Base-by-base conservation (phyloP, 306 rosid genomes). In the Cicer cuneatum region DNA sequence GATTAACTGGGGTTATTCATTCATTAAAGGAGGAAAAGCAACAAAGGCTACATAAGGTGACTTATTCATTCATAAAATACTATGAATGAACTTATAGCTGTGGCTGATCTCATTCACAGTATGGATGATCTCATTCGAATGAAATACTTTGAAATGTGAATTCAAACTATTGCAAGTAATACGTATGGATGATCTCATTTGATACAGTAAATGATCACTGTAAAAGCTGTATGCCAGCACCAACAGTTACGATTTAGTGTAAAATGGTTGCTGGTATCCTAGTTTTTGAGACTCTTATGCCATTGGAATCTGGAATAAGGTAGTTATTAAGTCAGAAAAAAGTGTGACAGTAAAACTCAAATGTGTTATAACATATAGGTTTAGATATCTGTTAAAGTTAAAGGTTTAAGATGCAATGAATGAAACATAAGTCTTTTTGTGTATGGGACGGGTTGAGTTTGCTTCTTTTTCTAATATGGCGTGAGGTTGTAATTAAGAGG, bases 11-110 rank as follows among this genome's bases (percentile, higher is more conserved):
- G 63, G 80, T 79, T 56, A 86, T 89, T 64, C 86, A 80, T 80
- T 85, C 89, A 13, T 83, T 93, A 40, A 88, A 82, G 86, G 89
- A 85, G 71, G 90, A 88, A 69, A 89, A 93, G 69, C 83, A 88
- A 65, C 82, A 83, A 72, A 87, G 94, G 87, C 83, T 89, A 16
- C 86, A 81, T 57, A 93, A 91, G 98, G 98, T 93, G 83, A 78
- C 39, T 75, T 71, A 10, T 63, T 54, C 62, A n/a, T n/a, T n/a
- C n/a, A 72, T 66, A 29, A 52, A 74, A 29, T 78, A 45, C 38
- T 66, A 42, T 7, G 16, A 24, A 19, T 63, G 49, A 63, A 66
- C 19, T 19, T 75, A 46, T 80, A 29, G 21, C 43, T 59, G 40
- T 47, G 5, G 56, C 73, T 52, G 48, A 21, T 66, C 45, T 59